phyloP scores from a whole-genome alignment of 1,284 basidiomycete species.

The Acaromyces ingoldii region DNA sequence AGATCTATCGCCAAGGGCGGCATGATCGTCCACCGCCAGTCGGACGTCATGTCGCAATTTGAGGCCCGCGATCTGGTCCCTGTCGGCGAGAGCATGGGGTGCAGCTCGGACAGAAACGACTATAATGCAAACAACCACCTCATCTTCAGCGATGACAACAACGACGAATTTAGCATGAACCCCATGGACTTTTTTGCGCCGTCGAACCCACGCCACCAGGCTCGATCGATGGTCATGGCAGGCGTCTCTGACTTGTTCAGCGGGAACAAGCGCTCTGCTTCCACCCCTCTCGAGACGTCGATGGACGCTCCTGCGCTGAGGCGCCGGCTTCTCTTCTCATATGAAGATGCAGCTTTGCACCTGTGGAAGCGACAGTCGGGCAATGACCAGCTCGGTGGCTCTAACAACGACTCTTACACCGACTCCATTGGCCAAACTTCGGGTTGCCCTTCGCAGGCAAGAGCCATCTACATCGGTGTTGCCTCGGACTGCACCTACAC shows the following conservation, averaged over 20 bases:
- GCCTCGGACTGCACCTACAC: conserved; percentile 79
- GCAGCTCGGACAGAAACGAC: conserved; percentile 24
- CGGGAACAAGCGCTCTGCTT: not conserved
- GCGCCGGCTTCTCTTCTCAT: conserved; percentile 4
- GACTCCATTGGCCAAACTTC: conserved; percentile 54
- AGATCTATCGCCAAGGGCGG: conserved; percentile 13
- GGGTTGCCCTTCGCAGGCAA: conserved; percentile 71
- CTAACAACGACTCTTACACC: conserved; percentile 11
- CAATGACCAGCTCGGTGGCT: conserved; percentile 10
- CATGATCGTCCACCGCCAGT: conserved; percentile 33
- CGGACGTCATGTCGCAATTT: conserved; percentile 23
- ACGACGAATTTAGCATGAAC: conserved; percentile 20
- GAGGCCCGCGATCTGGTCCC: not conserved
- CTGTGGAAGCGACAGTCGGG: conserved; percentile 23
- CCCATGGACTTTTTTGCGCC: conserved; percentile 37
- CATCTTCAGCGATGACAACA: conserved; percentile 24
- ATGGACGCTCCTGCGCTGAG: not conserved
- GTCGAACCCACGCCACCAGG: conserved; percentile 4
- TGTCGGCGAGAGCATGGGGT: conserved; percentile 13
- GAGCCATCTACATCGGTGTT: conserved; percentile 77
- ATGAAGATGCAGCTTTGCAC: not conserved
- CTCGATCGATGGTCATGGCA: not conserved
- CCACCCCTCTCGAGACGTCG: not conserved
- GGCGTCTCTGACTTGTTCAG: not conserved
- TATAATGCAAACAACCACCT: conserved; percentile 35